Evolutionary conservation across 441 rosid genomes (phyloP), one percentile per base, ranked within the genome.

Genomic region (Corymbia citriodora): DNA sequence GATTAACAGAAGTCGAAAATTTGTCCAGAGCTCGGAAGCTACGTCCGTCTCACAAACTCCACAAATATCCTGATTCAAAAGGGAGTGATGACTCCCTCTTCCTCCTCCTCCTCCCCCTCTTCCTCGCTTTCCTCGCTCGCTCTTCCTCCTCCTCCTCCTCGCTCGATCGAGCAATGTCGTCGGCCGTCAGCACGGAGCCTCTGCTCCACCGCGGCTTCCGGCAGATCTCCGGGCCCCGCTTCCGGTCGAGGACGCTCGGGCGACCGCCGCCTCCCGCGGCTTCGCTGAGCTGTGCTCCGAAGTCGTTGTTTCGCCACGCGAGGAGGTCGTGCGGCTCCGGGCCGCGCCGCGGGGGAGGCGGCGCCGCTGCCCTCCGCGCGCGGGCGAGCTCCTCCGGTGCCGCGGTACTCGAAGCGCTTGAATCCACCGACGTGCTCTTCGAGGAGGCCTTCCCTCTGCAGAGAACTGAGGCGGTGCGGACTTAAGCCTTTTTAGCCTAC

Each of bases 361-460:
- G 68, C 54, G 79, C 59, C 49, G 18, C 61, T 13, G 23, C 25
- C 65, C 3, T 59, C n/a, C 65, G 14, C 88, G 89, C 40, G 86
- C 68, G 89, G 91, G 83, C 98, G 79, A 92, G 90, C 92, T 92
- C 97, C 5, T 90, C 93, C 65, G 95, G 91, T 87, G 25, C 96
- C 13, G 94, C 98, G n/a, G 74, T 93, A 19, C 89, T 93, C 7
- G 96, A 95, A 29, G 90, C 96, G 52, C 86, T 91, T 81, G 93
- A 93, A 81, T 90, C 96, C 61, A 89, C 89, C 55, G 95, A 91
- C 85, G 93, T 94, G 48, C 23, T 94, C 63, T 95, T 94, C 92
- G 92, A 94, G 91, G 94, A 96, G 88, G 94, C 89, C 63, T 95
- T 98, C 90, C 94, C 97, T 31, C 94, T 97, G 87, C 89, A 92